Conservation (phyloP, 208 protist genomes). For the Naegleria fowleri region DNA sequence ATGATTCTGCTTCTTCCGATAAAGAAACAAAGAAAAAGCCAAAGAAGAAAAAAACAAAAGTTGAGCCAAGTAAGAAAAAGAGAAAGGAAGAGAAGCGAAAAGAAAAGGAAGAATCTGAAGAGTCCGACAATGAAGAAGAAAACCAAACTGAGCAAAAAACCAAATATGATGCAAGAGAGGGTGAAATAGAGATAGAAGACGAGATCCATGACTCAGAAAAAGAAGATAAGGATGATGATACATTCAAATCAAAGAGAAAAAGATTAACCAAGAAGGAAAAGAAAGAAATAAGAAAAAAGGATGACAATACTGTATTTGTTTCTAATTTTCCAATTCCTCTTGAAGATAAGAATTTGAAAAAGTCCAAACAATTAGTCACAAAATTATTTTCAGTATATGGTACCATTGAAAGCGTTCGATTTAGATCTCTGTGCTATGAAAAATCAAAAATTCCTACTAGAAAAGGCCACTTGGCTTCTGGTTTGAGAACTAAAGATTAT, state of each 20-base stretch:
- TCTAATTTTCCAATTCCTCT: not conserved
- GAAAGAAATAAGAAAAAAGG: not conserved
- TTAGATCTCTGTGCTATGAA: not conserved
- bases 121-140: not conserved
- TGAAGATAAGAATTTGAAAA: not conserved
- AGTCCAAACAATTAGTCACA: not conserved
- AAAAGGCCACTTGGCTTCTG: not conserved
- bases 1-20: too few species aligned
- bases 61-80: not conserved
- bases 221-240: not conserved
- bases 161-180: not conserved
- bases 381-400: not conserved
- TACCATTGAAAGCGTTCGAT: not conserved
- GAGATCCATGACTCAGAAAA: not conserved
- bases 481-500: not conserved
- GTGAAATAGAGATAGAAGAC: not conserved
- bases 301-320: not conserved
- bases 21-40: not conserved
- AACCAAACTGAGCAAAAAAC: not conserved
- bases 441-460: not conserved
- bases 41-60: not conserved
- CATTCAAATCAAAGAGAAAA: not conserved
- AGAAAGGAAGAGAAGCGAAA: not conserved
- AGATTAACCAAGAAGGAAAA: not conserved
- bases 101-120: not conserved